Evolutionary conservation across 1,284 basidiomycete genomes (phyloP), one percentile per base, ranked within the genome.

Genomic region (Rhodotorula sp.): DNA sequence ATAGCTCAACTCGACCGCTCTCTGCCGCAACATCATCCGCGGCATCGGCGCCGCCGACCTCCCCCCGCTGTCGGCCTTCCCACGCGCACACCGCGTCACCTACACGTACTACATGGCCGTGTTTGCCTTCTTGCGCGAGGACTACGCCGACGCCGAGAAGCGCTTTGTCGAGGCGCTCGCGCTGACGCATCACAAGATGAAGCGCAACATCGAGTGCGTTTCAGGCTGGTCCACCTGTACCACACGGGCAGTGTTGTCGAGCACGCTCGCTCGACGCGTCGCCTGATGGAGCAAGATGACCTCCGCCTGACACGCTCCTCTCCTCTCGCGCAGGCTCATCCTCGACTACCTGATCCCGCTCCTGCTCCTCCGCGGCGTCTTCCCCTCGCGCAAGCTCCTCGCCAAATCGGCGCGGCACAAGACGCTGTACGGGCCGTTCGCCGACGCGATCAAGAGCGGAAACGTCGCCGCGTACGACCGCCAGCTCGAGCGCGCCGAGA

Each of bases 71-170:
- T 83, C 84, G 1, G 80, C 85, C 23, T 98, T 90, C 78, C 93
- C 94, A 17, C 86, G 88, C 56, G 88, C 90, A 17, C 93, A 98
- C 82, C 80, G 91, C 89, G 91, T 95, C 56, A 93, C 93, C 25
- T 95, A 91, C 82, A 86, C 88, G 74, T 99, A 95, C 84, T 97
- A 97, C 80, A 83, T 95, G 60, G 96, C 96, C 69, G 92, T 97
- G 86, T 85, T 98, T 67, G 90, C 89, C 77, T 97, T 99, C 81
- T 81, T 97, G 68, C 92, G 91, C 77, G 96, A 97, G 80, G 91
- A 96, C 64, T 96, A 93, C 79, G 85, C 84, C 56, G 92, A 92
- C 83, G 90, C 89, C 41, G 81, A 75, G 56, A 53, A 25, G 50
- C n/a, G 48, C 23, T 73, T 75, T 34, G 49, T 41, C 16, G 57